Conservation (phyloP, 75 land plant species). For the Pinus tabuliformis region DNA sequence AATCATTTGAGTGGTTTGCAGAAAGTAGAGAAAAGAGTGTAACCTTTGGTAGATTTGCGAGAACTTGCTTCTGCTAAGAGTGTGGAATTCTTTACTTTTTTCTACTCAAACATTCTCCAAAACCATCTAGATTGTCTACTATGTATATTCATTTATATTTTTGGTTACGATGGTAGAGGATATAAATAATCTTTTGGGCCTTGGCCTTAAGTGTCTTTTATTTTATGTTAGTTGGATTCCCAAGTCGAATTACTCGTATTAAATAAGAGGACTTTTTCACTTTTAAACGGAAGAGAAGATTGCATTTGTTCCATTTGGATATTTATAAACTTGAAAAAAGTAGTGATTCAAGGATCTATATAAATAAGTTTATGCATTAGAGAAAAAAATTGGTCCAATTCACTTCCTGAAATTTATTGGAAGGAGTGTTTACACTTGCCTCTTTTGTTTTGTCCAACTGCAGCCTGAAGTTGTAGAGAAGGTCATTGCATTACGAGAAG, state of each 20-base stretch:
- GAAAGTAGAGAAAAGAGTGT: slow-evolving; percentile 94
- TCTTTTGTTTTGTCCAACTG: slow-evolving; percentile 9
- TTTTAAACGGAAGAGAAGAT: no score
- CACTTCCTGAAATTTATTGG: neutral
- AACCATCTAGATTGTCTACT: slow-evolving; percentile 98
- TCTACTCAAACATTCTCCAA: slow-evolving; percentile 86
- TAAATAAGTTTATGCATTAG: no score
- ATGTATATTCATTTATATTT: slow-evolving; percentile 9
- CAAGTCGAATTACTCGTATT: neutral
- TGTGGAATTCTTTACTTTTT: slow-evolving; percentile 83
- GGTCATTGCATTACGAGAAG: slow-evolving; percentile 80
- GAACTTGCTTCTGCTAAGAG: slow-evolving; percentile 98
- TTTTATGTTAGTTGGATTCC: neutral
- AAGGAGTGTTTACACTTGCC: neutral
- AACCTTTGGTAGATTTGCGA: slow-evolving; percentile 76
- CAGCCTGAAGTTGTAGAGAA: slow-evolving; percentile 99
- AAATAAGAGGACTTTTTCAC: no score
- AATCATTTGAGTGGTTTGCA: slow-evolving; percentile 17
- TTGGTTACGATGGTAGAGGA: neutral
- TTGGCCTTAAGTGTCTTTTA: neutral
- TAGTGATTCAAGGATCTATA: neutral
- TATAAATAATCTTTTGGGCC: neutral
- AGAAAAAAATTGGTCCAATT: neutral
- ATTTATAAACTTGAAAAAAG: neutral
- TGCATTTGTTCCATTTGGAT: neutral